Percentiles rank a stretch among this genome's conserved stretches.
Evolutionary conservation across 768 basidiomycete genomes (phyloP).

Genomic region (Pleurotus cornucopiae): DNA sequence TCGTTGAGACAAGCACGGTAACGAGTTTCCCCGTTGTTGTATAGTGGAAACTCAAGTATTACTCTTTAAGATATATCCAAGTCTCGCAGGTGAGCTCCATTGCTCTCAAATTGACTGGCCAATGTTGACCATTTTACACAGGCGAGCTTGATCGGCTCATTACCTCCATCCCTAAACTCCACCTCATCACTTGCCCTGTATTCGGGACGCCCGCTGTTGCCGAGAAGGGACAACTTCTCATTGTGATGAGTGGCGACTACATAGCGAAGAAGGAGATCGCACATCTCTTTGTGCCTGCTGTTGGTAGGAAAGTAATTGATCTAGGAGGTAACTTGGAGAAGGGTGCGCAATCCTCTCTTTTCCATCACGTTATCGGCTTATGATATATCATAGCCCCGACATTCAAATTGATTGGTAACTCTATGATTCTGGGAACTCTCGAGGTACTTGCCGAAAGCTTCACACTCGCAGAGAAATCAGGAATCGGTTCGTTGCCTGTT

Average conservation of each 20-base stretch:
- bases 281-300: slow-evolving; percentile 72
- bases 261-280: slow-evolving; percentile 78
- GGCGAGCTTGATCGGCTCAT: slow-evolving; percentile 70
- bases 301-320: slow-evolving; percentile 75
- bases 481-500: slow-evolving; percentile 63
- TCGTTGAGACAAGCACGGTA: slow-evolving; percentile 84
- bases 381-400: slow-evolving; percentile 39
- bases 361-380: background rate
- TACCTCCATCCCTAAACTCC: slow-evolving; percentile 51
- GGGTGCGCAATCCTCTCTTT: slow-evolving; percentile 32
- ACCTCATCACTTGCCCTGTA: slow-evolving; percentile 73
- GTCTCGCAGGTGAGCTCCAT: slow-evolving; percentile 37
- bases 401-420: slow-evolving; percentile 79
- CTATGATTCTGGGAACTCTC: slow-evolving; percentile 69
- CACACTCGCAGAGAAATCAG: slow-evolving; percentile 81
- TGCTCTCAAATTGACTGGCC: background rate
- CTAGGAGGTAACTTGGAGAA: slow-evolving; percentile 85
- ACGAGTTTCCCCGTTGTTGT: background rate
- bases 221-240: slow-evolving; percentile 58
- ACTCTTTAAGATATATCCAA: slow-evolving; percentile 45
- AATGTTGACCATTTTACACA: slow-evolving; percentile 15
- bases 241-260: slow-evolving; percentile 79
- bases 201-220: slow-evolving; percentile 72
- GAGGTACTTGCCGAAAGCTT: slow-evolving; percentile 82
- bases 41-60: background rate